These are phyloP conservation scores for Colletotrichum chrysophilum DNA, from an alignment of 2,329 filamentous ascomycete species.

Conservation along the genomic window DNA sequence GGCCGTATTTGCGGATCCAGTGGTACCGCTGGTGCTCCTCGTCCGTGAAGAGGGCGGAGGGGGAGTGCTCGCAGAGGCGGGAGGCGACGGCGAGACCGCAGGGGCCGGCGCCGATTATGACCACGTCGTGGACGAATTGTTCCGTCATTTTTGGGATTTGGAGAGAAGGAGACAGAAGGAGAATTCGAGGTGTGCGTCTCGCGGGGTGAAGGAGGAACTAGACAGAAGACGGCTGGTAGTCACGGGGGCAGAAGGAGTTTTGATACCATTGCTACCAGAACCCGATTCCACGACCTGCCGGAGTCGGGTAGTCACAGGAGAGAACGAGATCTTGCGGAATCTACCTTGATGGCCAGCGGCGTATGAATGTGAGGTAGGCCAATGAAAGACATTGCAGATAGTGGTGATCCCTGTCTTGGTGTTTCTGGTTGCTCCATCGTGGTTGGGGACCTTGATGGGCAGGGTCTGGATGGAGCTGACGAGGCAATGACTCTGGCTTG, in stretches of 20 bases:
- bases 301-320: background rate
- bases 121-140: constrained; percentile 61
- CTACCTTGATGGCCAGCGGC: constrained; percentile 16
- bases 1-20: constrained; percentile 73
- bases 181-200: background rate
- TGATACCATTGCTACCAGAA: background rate
- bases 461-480: background rate
- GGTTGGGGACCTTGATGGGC: constrained; percentile 17
- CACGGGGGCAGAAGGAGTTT: background rate
- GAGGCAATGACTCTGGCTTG: background rate
- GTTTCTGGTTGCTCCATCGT: background rate
- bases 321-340: background rate
- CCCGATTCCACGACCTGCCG: background rate
- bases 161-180: background rate
- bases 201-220: background rate
- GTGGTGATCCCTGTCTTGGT: constrained; percentile 13
- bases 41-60: constrained; percentile 82
- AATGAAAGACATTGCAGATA: background rate
- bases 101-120: constrained; percentile 78
- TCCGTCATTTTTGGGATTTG: constrained; percentile 2
- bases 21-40: constrained; percentile 83
- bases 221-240: background rate
- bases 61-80: constrained; percentile 73
- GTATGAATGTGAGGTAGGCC: background rate
- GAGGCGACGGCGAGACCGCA: constrained; percentile 77